Evolutionary conservation across 495 filamentous ascomycete genomes (phyloP), one percentile per base, ranked within the genome.

Genomic region (Penicillium antarcticum): DNA sequence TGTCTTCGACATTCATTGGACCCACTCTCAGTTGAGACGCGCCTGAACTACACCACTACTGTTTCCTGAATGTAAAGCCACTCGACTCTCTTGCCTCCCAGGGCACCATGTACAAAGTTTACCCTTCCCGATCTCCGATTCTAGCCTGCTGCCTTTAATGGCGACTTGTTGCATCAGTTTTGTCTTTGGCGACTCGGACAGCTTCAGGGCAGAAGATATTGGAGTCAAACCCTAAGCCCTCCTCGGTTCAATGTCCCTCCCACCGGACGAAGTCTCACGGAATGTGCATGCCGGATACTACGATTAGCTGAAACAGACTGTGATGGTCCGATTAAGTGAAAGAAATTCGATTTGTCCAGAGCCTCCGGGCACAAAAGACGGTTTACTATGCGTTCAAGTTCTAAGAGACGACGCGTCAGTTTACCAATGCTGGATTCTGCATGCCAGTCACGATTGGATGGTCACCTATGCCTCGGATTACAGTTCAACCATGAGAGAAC

Each of bases 381-480:
- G 69, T 66, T 55, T 52, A 71, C 70, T 71, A 77, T 77, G 72
- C 63, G 57, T 64, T 56, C 42, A 10, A 8, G 65, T 54, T 63
- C 63, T 23, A 40, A 70, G 42, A 63, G 68, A 56, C 58, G 58
- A 61, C 64, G 70, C 72, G 74, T 77, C 74, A 61, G 73, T 73
- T 68, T 56, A 54, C 68, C 62, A 37, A 71, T 70, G 74, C 74
- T 76, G 74, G 69, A 56, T 44, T 45, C 53, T 60, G 61, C 61
- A 68, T 72, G 69, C 60, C 58, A 67, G 68, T 75, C 68, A 67
- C 43, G 45, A 61, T 33, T 32, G 69, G 69, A 72, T 64, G 62
- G 65, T 65, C 40, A 53, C 26, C 60, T 68, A 63, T 68, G 65
- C 62, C 51, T 55, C 24, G 54, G 57, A 57, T 41, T 53, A 41